These are phyloP conservation scores for Aquilaria malaccensis DNA, from an alignment of 345 rosid genomes.

Conservation along the genomic window DNA sequence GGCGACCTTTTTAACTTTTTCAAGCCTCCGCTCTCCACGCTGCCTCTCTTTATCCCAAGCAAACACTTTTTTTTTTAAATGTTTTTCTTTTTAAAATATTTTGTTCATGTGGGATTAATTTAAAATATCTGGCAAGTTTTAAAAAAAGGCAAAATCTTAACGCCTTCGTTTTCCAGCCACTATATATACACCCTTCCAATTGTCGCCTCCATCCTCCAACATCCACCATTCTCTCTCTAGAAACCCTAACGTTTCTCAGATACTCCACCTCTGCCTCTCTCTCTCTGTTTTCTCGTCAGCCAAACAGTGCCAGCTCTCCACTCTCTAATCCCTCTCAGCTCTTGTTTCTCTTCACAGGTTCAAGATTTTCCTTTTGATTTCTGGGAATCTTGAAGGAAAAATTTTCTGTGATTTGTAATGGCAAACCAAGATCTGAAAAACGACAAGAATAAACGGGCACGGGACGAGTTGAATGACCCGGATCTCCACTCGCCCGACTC, in stretches of 20 bases:
- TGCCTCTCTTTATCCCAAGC: constrained; percentile 23
- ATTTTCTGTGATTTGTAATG: background rate
- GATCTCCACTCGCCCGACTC: background rate
- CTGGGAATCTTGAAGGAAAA: background rate
- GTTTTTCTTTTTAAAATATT: background rate
- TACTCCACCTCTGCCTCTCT: background rate
- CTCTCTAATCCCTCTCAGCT: background rate
- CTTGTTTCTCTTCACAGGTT: background rate
- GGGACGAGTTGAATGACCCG: constrained; percentile 12
- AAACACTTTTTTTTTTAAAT: background rate
- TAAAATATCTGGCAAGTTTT: background rate
- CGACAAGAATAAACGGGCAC: constrained; percentile 21
- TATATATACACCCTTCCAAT: constrained; percentile 32
- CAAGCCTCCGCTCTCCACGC: constrained; percentile 30
- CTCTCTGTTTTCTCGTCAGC: background rate
- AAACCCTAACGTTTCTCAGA: too few relatives aligned
- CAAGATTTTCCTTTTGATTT: background rate
- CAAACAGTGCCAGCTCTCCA: constrained; percentile 8
- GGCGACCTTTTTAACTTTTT: constrained; percentile 11
- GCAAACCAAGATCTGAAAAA: constrained; percentile 15
- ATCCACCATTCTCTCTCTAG: constrained; percentile 26
- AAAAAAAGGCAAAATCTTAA: constrained; percentile 5
- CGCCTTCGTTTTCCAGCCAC: constrained; percentile 8
- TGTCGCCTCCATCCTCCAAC: constrained; percentile 15
- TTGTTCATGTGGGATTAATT: background rate